phyloP scores from a whole-genome alignment of 176 grass and related monocot species.

The Secale cereale region DNA sequence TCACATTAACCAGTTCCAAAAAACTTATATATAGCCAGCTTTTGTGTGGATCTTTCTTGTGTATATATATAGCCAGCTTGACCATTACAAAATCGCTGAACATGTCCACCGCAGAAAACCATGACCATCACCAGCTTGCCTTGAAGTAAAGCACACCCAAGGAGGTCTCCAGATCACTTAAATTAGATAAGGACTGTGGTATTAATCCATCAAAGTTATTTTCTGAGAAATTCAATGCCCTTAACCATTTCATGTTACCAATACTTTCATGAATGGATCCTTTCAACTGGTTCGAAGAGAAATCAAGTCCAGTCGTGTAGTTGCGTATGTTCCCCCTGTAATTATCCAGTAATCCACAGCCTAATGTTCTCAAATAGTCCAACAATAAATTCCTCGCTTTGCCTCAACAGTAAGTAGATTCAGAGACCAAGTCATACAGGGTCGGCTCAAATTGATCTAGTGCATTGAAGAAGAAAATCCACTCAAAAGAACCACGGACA shows the following conservation, averaged over 20 bases:
- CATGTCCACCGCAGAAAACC: slow-evolving; percentile 26
- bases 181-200: slow-evolving; percentile 13
- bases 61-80: neutral
- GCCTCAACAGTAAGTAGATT: neutral
- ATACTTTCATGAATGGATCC: slow-evolving; percentile 31
- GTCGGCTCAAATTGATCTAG: neutral
- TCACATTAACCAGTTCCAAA: neutral
- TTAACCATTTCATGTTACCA: slow-evolving; percentile 27
- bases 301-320: neutral
- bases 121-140: neutral
- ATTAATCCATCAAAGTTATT: slow-evolving; percentile 18
- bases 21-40: neutral
- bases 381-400: neutral
- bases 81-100: slow-evolving; percentile 6
- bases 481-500: neutral
- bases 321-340: slow-evolving; percentile 20
- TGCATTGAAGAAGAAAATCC: neutral
- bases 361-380: neutral
- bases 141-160: slow-evolving; percentile 33
- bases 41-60: neutral
- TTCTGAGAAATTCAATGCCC: slow-evolving; percentile 20
- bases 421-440: neutral
- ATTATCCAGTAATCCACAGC: neutral
- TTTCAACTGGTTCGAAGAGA: slow-evolving; percentile 22
- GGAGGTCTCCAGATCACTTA: neutral